Percentiles rank a stretch among this genome's conserved stretches.
phyloP scores from a whole-genome alignment of 306 rosid species.

The Trifolium subterraneum region DNA sequence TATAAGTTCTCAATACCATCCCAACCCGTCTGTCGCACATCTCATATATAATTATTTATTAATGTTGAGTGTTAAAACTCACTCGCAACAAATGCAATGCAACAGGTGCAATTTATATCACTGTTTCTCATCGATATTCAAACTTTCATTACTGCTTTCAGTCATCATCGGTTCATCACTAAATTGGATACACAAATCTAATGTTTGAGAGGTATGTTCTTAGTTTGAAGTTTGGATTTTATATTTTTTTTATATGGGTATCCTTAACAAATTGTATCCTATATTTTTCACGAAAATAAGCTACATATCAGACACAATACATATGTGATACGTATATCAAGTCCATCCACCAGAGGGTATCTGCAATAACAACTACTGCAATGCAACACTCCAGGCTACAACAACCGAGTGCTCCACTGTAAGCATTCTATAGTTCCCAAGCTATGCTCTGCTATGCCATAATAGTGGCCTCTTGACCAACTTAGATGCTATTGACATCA shows the following conservation, averaged over 20 bases:
- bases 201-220: not conserved
- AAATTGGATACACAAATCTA: not conserved
- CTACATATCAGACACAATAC: not conserved
- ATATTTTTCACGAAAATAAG: not conserved
- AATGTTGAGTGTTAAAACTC: conserved; percentile 1
- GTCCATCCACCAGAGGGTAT: not conserved
- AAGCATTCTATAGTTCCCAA: not conserved
- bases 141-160: too few species aligned
- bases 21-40: not conserved
- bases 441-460: too few species aligned
- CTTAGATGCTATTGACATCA: not conserved
- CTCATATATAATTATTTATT: not conserved
- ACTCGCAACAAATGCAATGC: not conserved
- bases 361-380: not conserved
- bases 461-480: too few species aligned
- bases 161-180: not conserved
- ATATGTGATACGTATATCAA: not conserved
- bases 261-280: not conserved
- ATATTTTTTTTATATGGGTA: too few species aligned
- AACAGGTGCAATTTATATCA: not conserved
- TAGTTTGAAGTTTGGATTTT: not conserved
- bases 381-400: not conserved
- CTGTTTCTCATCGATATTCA: too few species aligned
- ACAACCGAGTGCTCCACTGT: not conserved
- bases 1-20: not conserved